Conservation (phyloP, 768 basidiomycete genomes). For the Dictyophora rubrovolvata region DNA sequence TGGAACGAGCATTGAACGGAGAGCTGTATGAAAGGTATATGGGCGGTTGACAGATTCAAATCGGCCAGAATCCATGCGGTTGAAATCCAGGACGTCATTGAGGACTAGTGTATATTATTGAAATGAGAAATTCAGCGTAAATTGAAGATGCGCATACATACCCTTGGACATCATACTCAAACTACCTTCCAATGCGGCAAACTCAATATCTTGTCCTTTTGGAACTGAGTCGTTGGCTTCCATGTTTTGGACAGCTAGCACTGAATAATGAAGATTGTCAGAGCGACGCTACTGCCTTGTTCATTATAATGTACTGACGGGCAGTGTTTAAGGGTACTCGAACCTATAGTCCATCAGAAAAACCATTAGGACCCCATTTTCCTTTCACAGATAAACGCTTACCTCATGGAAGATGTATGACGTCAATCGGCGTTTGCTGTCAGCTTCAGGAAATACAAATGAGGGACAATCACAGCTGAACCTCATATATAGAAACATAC, state of each 20-base stretch:
- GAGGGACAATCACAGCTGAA: not conserved
- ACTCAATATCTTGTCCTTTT: conserved; percentile 76
- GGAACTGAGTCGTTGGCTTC: conserved; percentile 65
- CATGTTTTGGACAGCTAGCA: conserved; percentile 89
- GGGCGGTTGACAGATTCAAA: conserved; percentile 59
- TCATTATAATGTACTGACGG: conserved; percentile 21
- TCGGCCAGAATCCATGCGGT: conserved; percentile 78
- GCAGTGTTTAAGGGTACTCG: conserved; percentile 76
- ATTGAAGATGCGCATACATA: conserved; percentile 17
- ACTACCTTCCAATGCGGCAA: conserved; percentile 73
- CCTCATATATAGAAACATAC: not conserved
- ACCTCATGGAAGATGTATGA: conserved; percentile 52
- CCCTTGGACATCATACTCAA: conserved; percentile 86
- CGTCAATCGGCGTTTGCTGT: conserved; percentile 73
- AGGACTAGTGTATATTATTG: conserved; percentile 39
- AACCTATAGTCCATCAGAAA: conserved; percentile 26
- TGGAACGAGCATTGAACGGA: conserved; percentile 64
- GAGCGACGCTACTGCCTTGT: not conserved
- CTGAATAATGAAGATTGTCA: conserved; percentile 13
- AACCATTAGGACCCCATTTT: not conserved
- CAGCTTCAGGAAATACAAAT: conserved; percentile 26
- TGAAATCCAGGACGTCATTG: conserved; percentile 76
- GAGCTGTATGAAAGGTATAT: conserved; percentile 68
- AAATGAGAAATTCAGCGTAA: conserved; percentile 18
- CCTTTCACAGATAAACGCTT: not conserved